Conservation (phyloP, 2,329 filamentous ascomycete species). For the Neopestalotiopsis sp. region DNA sequence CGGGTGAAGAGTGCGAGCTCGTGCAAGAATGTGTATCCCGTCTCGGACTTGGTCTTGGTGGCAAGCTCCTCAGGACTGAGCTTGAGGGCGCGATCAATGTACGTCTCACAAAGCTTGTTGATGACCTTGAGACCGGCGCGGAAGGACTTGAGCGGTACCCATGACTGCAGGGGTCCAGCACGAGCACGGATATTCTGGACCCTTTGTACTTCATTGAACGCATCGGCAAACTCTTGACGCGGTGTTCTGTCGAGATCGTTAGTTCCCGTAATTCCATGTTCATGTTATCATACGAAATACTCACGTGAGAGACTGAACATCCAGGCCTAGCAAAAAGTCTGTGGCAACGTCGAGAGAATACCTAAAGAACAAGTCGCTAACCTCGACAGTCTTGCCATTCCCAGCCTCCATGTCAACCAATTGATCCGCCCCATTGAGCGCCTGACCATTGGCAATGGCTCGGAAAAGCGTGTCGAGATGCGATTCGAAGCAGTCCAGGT, state of each 20-base stretch:
- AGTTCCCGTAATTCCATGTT: background rate
- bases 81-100: constrained; percentile 75
- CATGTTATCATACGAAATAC: constrained; percentile 20
- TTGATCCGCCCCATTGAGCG: constrained; percentile 64
- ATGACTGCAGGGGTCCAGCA: constrained; percentile 64
- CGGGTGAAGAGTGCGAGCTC: constrained; percentile 83
- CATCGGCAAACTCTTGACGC: constrained; percentile 74
- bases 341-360: constrained; percentile 86
- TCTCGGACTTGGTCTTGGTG: constrained; percentile 73
- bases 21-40: constrained; percentile 84
- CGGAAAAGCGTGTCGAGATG: constrained; percentile 78
- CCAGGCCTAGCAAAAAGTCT: constrained; percentile 82
- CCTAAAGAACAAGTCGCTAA: constrained; percentile 82
- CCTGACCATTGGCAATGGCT: constrained; percentile 65
- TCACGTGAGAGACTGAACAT: constrained; percentile 68
- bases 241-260: constrained; percentile 49
- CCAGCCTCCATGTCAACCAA: constrained; percentile 67
- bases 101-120: constrained; percentile 77
- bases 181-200: constrained; percentile 73
- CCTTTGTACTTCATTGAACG: constrained; percentile 80
- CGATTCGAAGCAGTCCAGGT: constrained; percentile 80
- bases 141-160: constrained; percentile 72
- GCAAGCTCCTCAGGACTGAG: constrained; percentile 75
- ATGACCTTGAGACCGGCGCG: constrained; percentile 69
- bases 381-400: constrained; percentile 69